Evolutionary conservation across 179 eudicot species (phyloP).

Genomic region (Actinidia polygama): DNA sequence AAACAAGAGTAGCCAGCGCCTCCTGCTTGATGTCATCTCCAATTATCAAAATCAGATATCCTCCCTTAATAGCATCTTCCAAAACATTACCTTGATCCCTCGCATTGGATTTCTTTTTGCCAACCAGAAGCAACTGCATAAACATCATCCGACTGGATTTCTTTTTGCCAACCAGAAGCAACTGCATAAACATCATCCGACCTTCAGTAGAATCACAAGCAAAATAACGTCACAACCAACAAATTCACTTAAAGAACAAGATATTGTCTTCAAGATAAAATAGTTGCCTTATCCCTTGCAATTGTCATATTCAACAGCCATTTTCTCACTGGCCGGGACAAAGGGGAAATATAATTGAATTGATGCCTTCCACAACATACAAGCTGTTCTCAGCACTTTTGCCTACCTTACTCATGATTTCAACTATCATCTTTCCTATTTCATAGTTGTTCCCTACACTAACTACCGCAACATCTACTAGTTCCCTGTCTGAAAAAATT

Average conservation of each 20-base stretch:
- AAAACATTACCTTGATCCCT: constrained; percentile 69
- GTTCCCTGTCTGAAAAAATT: constrained; percentile 52
- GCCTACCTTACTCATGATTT: constrained; percentile 84
- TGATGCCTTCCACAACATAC: constrained; percentile 87
- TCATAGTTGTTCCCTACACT: constrained; percentile 87
- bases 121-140: constrained; percentile 73
- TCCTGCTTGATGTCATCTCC: constrained; percentile 93
- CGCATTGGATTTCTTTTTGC: constrained; percentile 74
- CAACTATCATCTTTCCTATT: constrained; percentile 87
- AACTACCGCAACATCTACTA: constrained; percentile 90
- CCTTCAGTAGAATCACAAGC: constrained; percentile 9
- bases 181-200: constrained; percentile 38
- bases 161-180: constrained; percentile 79
- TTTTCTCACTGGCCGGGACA: constrained; percentile 81
- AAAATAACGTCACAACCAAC: not conserved
- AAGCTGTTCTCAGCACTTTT: constrained; percentile 58
- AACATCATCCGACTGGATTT: constrained; percentile 43
- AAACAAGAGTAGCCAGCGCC: constrained; percentile 76
- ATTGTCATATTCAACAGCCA: constrained; percentile 79
- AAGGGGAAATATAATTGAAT: constrained; percentile 86
- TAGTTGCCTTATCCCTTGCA: constrained; percentile 55
- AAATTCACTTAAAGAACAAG: not conserved
- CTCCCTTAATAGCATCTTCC: constrained; percentile 73
- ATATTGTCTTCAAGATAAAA: not conserved
- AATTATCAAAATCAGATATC: constrained; percentile 65